A percentile compares a stretch with the other conserved stretches of the same genome.
Conservation (phyloP, 2,329 filamentous ascomycete species). For the Colletotrichum lini region DNA sequence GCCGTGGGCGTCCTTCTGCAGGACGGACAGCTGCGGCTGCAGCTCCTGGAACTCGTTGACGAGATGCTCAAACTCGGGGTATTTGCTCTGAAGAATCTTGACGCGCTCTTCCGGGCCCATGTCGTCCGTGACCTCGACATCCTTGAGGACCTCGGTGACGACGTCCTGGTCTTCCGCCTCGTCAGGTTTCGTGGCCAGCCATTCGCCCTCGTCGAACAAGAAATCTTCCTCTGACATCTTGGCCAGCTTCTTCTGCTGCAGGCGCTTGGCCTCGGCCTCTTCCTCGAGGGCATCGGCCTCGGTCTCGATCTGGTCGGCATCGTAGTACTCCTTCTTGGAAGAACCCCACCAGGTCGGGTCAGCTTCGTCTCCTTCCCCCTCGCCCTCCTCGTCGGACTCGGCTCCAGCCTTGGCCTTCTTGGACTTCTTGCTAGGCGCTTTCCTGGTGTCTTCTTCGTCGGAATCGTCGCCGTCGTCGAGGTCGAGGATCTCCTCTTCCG, state of each 20-base stretch:
- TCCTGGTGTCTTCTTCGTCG: conserved; percentile 54
- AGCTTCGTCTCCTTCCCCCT: conserved; percentile 68
- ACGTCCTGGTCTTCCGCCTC: conserved; percentile 69
- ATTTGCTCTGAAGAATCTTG: conserved; percentile 82
- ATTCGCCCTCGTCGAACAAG: conserved; percentile 91
- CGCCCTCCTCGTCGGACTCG: conserved; percentile 56
- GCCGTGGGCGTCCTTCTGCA: conserved; percentile 71
- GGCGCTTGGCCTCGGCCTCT: conserved; percentile 87
- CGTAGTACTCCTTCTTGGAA: conserved; percentile 92
- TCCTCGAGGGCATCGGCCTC: conserved; percentile 85
- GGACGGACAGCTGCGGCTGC: conserved; percentile 73
- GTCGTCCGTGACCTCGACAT: conserved; percentile 84
- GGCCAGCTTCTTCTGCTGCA: conserved; percentile 92
- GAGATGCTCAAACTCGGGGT: conserved; percentile 92
- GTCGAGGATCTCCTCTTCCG: conserved; percentile 73
- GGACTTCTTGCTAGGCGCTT: conserved; percentile 40
- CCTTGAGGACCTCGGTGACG: conserved; percentile 90
- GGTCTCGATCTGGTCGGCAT: conserved; percentile 81
- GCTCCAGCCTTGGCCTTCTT: conserved; percentile 54
- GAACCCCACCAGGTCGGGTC: conserved; percentile 86
- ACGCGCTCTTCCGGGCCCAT: conserved; percentile 83
- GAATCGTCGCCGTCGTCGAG: conserved; percentile 60
- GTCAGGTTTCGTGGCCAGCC: conserved; percentile 73
- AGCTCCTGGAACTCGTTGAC: conserved; percentile 84
- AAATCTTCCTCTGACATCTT: conserved; percentile 95